Percentiles rank a stretch among this genome's conserved stretches.
Conservation (phyloP, 306 rosid genomes). For the Rosa persica region DNA sequence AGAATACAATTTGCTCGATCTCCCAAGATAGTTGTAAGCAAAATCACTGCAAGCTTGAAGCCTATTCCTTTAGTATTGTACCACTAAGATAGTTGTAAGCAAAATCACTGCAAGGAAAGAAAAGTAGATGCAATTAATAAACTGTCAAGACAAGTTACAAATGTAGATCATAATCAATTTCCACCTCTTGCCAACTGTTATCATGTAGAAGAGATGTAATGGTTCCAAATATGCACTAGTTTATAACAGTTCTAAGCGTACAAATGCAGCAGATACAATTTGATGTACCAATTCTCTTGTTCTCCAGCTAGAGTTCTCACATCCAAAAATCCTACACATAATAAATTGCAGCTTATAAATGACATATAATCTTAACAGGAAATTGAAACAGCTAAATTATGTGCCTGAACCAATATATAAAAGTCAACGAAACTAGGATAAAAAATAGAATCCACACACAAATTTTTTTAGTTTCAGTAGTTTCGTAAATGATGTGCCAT, state of each 20-base stretch:
- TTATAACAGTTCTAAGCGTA: not conserved
- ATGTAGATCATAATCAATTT: not conserved
- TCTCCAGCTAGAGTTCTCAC: no score
- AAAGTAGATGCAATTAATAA: not conserved
- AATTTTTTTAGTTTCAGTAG: no score
- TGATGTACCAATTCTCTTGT: not conserved
- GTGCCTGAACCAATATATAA: no score
- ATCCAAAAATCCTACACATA: no score
- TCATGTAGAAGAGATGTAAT: not conserved
- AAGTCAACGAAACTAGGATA: no score
- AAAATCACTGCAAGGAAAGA: slow-evolving; percentile 20
- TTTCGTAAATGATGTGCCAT: no score
- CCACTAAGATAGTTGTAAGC: slow-evolving; percentile 32
- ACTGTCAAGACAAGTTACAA: not conserved
- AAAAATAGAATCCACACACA: no score
- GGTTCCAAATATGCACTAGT: not conserved
- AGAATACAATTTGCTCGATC: no score
- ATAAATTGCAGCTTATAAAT: no score
- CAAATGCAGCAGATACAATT: not conserved
- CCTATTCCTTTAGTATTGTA: slow-evolving; percentile 26
- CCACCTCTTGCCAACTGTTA: not conserved
- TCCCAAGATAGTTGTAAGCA: no score
- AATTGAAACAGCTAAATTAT: no score
- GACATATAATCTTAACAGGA: no score
- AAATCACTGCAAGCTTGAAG: slow-evolving; percentile 6